These are phyloP conservation scores for Fraxinus platypoda DNA, from an alignment of 305 asterid genomes.

Conservation along the genomic window DNA sequence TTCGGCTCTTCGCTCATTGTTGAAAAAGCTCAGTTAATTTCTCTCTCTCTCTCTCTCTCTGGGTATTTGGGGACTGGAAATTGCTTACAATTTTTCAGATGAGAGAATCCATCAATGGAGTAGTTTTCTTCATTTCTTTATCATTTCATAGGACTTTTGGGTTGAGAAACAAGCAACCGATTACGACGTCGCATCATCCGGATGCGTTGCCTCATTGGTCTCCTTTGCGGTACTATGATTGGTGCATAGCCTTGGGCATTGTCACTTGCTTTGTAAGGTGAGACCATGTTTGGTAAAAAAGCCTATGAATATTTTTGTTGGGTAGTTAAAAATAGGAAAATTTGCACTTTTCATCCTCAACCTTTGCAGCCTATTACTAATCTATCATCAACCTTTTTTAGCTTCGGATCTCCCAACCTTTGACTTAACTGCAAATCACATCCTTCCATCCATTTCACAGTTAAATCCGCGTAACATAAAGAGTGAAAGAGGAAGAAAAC, in stretches of 20 bases:
- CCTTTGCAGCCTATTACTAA: too few species aligned
- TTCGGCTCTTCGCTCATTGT: slow-evolving; percentile 57
- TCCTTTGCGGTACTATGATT: background rate
- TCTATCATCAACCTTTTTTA: too few species aligned
- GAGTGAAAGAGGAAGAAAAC: too few species aligned
- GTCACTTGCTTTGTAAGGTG: background rate
- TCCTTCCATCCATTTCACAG: too few species aligned
- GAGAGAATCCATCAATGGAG: background rate
- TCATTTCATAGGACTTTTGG: background rate
- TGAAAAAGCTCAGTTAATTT: slow-evolving; percentile 13
- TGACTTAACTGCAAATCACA: too few species aligned
- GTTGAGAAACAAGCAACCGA: background rate
- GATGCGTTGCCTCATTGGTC: background rate
- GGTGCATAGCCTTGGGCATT: background rate
- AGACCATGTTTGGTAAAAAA: background rate
- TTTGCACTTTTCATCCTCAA: too few species aligned
- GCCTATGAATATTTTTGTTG: too few species aligned
- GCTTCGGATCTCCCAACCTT: too few species aligned
- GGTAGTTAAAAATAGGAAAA: too few species aligned
- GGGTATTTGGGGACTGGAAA: background rate
- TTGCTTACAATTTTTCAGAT: background rate
- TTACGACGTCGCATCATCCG: slow-evolving; percentile 31
- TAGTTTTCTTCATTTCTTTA: background rate
- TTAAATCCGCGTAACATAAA: too few species aligned
- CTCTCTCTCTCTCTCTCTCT: background rate